Evolutionary conservation across 805 yeast genomes (phyloP), one percentile per base, ranked within the genome.

Genomic region (Lachancea mirantina): DNA sequence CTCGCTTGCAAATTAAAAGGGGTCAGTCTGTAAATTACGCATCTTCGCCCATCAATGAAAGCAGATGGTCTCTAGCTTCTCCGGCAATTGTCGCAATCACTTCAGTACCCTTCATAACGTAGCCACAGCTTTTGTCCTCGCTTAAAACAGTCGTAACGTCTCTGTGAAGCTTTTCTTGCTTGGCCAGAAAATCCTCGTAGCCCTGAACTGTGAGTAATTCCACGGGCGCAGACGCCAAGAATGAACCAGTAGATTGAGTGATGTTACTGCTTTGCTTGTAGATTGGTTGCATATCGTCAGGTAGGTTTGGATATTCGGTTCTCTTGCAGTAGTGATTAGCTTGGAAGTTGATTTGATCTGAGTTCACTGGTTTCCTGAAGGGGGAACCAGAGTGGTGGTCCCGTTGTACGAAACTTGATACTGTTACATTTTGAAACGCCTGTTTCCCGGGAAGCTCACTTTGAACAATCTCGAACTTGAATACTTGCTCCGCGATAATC

Each of bases 121-220:
- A 60, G 5, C 65, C 67, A 11, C 49, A 40, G 24, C 58, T 48
- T 16, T 47, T 49, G 34, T 61, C 62, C 14, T 61, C 63, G 29
- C 47, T 42, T 34, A 64, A 48, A 36, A 61, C 52, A n/a, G 64
- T 57, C 2, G 63, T 50, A 14, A 61, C 50, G 38, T 51, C 47
- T 14, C 50, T 49, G 10, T 49, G 47, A 25, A 46, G 42, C 28
- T 48, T 47, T 16, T 52, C 52, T 19, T 62, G 52, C 32, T 54
- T 59, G n/a, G 46, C 40, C 28, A 64, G 43, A 37, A 64, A 64
- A 18, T 62, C 67, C 17, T 59, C 40, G 47, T 64, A 64, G 8
- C 68, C 68, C 25, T 54, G 49, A 5, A 57, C 46, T 8, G 65
- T 56, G 8, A 65, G 61, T 23, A 64, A 47, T 37, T 63, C 68